Conservation (phyloP, 75 land plant genomes). For the Picea sitchensis region DNA sequence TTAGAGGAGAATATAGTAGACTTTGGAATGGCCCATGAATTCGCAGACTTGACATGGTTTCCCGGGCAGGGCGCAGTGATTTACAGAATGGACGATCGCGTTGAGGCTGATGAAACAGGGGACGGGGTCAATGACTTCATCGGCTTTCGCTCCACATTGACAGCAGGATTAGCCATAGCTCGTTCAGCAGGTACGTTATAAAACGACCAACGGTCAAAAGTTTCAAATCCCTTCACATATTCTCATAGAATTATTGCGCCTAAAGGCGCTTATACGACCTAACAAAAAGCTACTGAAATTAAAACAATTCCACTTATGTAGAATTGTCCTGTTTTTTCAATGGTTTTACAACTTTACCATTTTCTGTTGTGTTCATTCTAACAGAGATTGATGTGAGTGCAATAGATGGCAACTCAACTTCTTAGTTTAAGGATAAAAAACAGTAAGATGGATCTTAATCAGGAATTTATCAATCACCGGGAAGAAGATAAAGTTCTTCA, state of each 20-base stretch:
- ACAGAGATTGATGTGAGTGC: too few relatives aligned
- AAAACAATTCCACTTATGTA: too few relatives aligned
- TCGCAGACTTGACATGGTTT: constrained; percentile 70
- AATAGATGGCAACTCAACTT: too few relatives aligned
- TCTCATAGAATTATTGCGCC: neutral
- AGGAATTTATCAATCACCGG: too few relatives aligned
- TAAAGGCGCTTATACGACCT: too few relatives aligned
- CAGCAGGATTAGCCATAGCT: constrained; percentile 7
- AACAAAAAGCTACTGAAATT: too few relatives aligned
- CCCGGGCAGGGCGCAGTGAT: constrained; percentile 47
- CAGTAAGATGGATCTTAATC: too few relatives aligned
- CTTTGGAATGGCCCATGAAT: constrained; percentile 55
- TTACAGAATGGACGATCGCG: constrained; percentile 58
- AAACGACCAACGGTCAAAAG: neutral
- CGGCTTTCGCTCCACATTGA: constrained; percentile 41
- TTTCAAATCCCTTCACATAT: neutral
- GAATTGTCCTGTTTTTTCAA: too few relatives aligned
- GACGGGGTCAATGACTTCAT: constrained; percentile 43
- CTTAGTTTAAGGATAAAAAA: too few relatives aligned
- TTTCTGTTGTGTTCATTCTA: too few relatives aligned
- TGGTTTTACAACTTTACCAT: too few relatives aligned
- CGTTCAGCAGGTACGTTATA: constrained; percentile 32
- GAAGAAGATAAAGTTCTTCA: too few relatives aligned
- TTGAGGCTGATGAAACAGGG: constrained; percentile 35
- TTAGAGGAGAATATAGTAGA: constrained; percentile 30